A percentile compares a stretch with the other conserved stretches of the same genome.
Evolutionary conservation across 2,329 filamentous ascomycete genomes (phyloP).

Genomic region (Colletotrichum neosansevieriae): DNA sequence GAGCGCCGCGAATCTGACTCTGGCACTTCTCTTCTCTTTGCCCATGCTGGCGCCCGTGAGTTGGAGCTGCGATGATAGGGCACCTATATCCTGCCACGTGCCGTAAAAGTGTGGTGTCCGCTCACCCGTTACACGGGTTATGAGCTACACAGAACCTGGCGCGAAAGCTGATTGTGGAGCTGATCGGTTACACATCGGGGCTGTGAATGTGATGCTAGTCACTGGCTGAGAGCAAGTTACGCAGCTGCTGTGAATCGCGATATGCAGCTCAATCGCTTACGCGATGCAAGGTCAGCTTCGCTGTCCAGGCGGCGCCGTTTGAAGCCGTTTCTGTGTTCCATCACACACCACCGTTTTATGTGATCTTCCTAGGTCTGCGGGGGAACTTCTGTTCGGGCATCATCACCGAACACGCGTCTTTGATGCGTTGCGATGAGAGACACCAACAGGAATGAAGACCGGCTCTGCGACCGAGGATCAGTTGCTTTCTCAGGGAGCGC

Average conservation of each 20-base stretch:
- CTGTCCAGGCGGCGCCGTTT: too few species aligned
- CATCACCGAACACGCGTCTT: neutral
- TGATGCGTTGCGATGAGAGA: neutral
- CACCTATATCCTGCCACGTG: constrained; percentile 7
- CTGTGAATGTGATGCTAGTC: too few species aligned
- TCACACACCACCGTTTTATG: neutral
- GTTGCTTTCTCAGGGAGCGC: constrained; percentile 25
- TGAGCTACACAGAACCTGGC: too few species aligned
- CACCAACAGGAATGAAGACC: constrained; percentile 3
- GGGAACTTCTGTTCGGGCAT: constrained; percentile 4
- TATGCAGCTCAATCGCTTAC: too few species aligned
- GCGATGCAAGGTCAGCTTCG: too few species aligned
- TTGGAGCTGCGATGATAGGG: neutral
- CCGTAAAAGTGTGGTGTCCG: neutral
- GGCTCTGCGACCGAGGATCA: constrained; percentile 33
- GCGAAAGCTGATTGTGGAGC: too few species aligned
- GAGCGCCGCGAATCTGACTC: neutral
- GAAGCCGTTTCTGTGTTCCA: neutral
- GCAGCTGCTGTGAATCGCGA: too few species aligned
- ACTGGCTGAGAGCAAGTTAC: too few species aligned
- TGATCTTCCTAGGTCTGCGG: neutral
- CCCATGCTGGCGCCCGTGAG: neutral
- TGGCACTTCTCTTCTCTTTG: neutral
- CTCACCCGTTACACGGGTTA: neutral
- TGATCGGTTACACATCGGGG: too few species aligned